Evolutionary conservation across 805 yeast species (phyloP), one percentile per base, ranked within the genome.

Genomic region (Candida yuanshanica): DNA sequence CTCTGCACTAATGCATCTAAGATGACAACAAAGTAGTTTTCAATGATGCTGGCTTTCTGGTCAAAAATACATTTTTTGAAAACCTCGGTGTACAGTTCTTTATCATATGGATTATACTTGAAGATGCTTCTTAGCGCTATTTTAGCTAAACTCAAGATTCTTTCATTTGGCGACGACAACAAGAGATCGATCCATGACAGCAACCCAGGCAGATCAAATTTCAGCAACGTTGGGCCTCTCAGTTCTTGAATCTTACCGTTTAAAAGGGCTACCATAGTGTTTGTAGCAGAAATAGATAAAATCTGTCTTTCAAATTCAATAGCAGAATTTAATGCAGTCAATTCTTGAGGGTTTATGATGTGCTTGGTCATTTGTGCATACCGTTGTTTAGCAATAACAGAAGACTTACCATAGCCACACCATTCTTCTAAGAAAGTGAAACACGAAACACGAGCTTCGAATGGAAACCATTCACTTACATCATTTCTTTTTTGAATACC

Each of bases 341-440:
- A 50, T 40, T 58, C 72, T 41, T 65, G 61, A n/a, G 58, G 46
- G 26, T 49, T 62, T 3, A 53, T 56, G 16, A 69, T 39, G 66
- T 62, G 66, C 33, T 66, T 66, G 14, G 77, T 69, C 78, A 81
- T 81, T 1, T 62, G 50, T 5, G 65, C 58, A 48, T 88, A 88
- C 35, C 96, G 68, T 33, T 82, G 83, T 23, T 77, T 79, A 3
- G 88, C 75, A 2, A 80, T 55, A 1, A 68, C 56, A 8, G 77
- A 71, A 20, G 79, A 68, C 39, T 77, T 81, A 3, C 98, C 97
- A 60, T 77, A 79, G 0, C 95, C 95, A 59, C 96, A 89, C 99
- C 99, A 93, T 58, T 87, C 95, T 49, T 85, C 90, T 42, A 93
- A 66, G 53, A 77, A 83, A 35, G 80, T 77, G 64, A 88, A 90